Percentiles rank a stretch among this genome's conserved stretches.
phyloP scores from a whole-genome alignment of 2,329 filamentous ascomycete genomes.

The Verticillium tricorpus region DNA sequence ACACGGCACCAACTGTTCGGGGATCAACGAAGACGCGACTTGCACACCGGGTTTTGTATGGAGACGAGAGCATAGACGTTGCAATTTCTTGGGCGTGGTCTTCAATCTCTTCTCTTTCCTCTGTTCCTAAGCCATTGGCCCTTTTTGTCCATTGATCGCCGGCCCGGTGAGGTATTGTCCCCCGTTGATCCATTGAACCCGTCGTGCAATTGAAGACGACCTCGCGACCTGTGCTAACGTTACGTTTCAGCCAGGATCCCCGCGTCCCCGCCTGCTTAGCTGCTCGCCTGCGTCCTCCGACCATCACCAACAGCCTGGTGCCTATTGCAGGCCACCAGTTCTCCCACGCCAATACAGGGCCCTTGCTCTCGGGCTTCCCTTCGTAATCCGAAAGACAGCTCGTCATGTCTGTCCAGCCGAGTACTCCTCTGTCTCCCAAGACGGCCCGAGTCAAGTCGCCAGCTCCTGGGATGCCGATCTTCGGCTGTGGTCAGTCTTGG shows the following conservation, averaged over 20 bases:
- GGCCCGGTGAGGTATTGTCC: background rate
- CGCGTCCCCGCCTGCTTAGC: background rate
- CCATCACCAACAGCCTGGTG: background rate
- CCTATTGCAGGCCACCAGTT: background rate
- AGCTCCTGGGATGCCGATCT: slow-evolving; percentile 54
- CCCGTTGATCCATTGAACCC: background rate
- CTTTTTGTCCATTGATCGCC: background rate
- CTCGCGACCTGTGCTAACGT: background rate
- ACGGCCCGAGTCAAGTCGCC: slow-evolving; percentile 57
- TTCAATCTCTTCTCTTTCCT: background rate
- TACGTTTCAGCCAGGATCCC: background rate
- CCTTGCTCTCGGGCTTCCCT: background rate
- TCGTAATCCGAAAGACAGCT: background rate
- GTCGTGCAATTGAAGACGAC: background rate
- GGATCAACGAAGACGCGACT: background rate
- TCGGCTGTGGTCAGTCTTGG: slow-evolving; percentile 54
- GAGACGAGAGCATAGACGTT: background rate
- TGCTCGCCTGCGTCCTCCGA: background rate
- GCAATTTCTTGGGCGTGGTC: background rate
- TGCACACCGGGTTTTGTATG: background rate
- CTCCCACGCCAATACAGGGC: background rate
- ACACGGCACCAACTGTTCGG: background rate
- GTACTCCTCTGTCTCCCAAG: slow-evolving; percentile 50
- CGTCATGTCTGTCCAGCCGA: slow-evolving; percentile 40
- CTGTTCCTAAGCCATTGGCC: background rate